A percentile compares a stretch with the other conserved stretches of the same genome.
Evolutionary conservation across 2,329 filamentous ascomycete genomes (phyloP).

Genomic region (Penicillium verrucosum): DNA sequence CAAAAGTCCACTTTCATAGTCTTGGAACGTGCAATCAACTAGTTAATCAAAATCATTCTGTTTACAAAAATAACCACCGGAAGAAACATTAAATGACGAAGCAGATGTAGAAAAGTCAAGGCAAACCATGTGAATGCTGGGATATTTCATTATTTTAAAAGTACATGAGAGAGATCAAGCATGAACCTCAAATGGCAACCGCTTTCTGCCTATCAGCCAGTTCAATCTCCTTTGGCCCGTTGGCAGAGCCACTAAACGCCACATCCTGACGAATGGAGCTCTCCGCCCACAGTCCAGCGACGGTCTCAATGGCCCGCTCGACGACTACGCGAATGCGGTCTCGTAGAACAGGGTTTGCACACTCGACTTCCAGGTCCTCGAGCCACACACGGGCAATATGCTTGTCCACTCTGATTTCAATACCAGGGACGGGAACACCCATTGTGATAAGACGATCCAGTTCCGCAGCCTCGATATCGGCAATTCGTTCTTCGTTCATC

Average conservation of each 20-base stretch:
- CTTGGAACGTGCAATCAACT: background rate
- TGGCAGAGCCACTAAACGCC: constrained; percentile 23
- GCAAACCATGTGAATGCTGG: background rate
- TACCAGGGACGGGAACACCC: constrained; percentile 85
- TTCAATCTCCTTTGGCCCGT: constrained; percentile 16
- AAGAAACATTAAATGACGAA: background rate
- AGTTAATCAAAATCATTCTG: background rate
- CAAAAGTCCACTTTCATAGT: background rate
- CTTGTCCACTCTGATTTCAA: constrained; percentile 84
- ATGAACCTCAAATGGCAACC: constrained; percentile 23
- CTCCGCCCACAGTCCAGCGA: constrained; percentile 63
- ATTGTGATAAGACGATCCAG: constrained; percentile 74
- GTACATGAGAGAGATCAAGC: constrained; percentile 16
- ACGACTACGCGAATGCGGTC: constrained; percentile 87
- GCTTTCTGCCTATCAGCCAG: constrained; percentile 19
- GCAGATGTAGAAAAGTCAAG: background rate
- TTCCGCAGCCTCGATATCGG: constrained; percentile 62
- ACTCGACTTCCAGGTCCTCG: constrained; percentile 88
- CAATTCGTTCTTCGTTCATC: constrained; percentile 46
- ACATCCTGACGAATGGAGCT: constrained; percentile 24
- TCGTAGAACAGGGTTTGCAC: constrained; percentile 69
- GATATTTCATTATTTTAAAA: constrained; percentile 2
- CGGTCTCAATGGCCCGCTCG: constrained; percentile 83
- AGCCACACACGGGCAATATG: constrained; percentile 86
- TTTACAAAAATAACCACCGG: background rate